Evolutionary conservation across 768 basidiomycete species (phyloP), one percentile per base, ranked within the genome.

Genomic region (Tulasnella sp.): DNA sequence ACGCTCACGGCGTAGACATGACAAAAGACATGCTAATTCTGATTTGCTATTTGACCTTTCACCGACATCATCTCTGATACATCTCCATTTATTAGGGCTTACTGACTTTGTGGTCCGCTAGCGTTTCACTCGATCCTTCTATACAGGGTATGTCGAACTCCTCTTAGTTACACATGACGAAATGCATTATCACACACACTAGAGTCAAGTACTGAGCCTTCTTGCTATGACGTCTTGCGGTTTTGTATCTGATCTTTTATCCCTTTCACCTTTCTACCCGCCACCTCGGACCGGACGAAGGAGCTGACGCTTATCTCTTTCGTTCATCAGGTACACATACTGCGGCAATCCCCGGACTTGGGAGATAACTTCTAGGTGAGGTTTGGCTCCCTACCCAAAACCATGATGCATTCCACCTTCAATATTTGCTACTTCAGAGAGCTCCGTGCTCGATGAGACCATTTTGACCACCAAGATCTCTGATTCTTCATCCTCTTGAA

Each of bases 401-500:
- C 88, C 87, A 88, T 88, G 86, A 68, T 68, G 62, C 62, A 68
- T 83, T 18, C 88, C 86, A 85, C 83, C 83, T 84, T 87, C 84
- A 87, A 92, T 93, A 93, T 93, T 93, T 93, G 92, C 92, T 93
- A 93, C 92, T 94, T 93, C 92, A 92, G 92, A 93, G 91, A 88
- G 89, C 84, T 85, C 42, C 72, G 74, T 44, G 82, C 88, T 89
- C 91, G 83, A 92, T 92, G 92, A 93, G 92, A 93, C 90, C 84
- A 92, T 82, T 84, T 89, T 91, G 87, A 90, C 88, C 62, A 68
- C 62, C 62, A 68, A 68, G 62, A 68, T 68, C 62, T 68, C 62
- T 68, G 62, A 68, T 68, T 34, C 62, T 12, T 68, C 12, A 27
- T 68, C 62, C 62, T 5, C 62, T 68, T 68, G 62, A 68, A 1